Evolutionary conservation across 2,329 filamentous ascomycete genomes (phyloP), one percentile per base, ranked within the genome.

Genomic region (Fusarium robinianum): DNA sequence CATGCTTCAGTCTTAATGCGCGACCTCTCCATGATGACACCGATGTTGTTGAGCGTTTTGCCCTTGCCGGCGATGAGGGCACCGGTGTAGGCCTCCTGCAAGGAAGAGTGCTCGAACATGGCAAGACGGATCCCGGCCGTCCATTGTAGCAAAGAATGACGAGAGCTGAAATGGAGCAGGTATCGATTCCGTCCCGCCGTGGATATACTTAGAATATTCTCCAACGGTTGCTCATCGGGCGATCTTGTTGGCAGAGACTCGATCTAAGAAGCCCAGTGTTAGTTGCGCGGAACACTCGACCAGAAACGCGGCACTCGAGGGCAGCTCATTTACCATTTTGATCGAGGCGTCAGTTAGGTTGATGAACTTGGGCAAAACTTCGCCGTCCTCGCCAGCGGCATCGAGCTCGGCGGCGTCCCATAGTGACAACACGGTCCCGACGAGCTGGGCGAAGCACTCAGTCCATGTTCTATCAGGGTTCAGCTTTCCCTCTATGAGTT

Each of bases 331-430:
- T 78, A 96, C 94, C 90, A 97, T 96, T 70, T 95, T 96, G 60
- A 99, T 90, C 0, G 94, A 96, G 14, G 94, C 94, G 77, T 99
- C 94, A 6, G 94, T 95, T 47, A 99, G 72, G 64, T 99, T 99
- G 67, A 99, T 91, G 66, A 96, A 99, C 36, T 88, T 94, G 21
- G 90, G 90, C 27, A 92, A 74, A 33, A 95, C 88, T 63, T 95
- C 88, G 54, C 85, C 87, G 61, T 94, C 83, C 58, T 90, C 85
- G 23, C 88, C 90, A 9, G 89, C 91, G 25, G 83, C 84, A 71
- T 99, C 94, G 46, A 97, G 78, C 66, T 94, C 90, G 53, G 88
- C 84, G 16, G 92, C 91, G 70, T 99, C 92, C 94, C 94, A 99
- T 35, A 97, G 74, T 6, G 94, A 96, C 44, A 99, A 73, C 11